These are phyloP conservation scores for Coniochaeta sp. DNA, from an alignment of 2,329 filamentous ascomycete genomes.

Conservation along the genomic window DNA sequence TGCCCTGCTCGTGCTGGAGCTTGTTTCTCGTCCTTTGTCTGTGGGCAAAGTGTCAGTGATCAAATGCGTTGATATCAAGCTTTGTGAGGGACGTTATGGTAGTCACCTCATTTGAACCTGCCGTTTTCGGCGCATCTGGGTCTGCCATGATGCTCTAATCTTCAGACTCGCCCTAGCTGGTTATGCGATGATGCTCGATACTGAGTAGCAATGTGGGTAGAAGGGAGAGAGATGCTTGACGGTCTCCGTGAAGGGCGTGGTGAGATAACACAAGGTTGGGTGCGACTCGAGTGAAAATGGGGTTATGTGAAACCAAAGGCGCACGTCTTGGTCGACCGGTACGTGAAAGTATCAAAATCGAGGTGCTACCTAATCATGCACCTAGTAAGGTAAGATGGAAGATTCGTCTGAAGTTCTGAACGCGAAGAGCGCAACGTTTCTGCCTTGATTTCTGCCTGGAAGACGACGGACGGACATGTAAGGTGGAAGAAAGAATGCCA, in stretches of 20 bases:
- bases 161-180: neutral
- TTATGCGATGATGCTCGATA: neutral
- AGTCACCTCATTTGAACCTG: neutral
- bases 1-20: neutral
- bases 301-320: neutral
- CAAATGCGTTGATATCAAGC: neutral
- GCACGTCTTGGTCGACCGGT: neutral
- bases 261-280: neutral
- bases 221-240: neutral
- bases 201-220: neutral
- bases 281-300: neutral
- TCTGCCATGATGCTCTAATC: neutral
- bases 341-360: neutral
- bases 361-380: neutral
- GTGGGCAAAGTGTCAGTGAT: neutral
- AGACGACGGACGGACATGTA: neutral
- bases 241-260: neutral
- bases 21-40: neutral
- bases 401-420: neutral
- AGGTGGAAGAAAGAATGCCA: neutral
- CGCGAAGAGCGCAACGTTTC: neutral
- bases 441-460: neutral
- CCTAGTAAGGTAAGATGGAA: no score
- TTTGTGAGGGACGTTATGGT: no score
- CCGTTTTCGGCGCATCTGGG: neutral